Percentiles rank a stretch among this genome's conserved stretches.
Conservation (phyloP, 257 asterid genomes). For the Nicotiana obtusifolia region DNA sequence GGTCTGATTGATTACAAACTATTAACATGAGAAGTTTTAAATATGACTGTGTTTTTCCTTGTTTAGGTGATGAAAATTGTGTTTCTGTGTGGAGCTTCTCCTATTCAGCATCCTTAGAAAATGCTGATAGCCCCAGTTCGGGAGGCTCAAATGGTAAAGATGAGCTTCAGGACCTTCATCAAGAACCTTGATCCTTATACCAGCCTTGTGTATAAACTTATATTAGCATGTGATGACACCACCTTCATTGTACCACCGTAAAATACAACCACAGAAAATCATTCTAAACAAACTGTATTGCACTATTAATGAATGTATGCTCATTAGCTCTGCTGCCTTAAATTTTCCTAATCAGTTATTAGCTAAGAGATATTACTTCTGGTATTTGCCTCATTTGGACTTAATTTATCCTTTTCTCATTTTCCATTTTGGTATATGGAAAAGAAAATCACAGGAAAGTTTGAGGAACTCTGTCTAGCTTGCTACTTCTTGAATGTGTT, state of each 20-base stretch:
- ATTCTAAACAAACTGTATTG: background rate
- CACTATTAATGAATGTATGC: background rate
- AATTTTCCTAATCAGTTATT: background rate
- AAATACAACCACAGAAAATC: background rate
- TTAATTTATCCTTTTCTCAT: background rate
- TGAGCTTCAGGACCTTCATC: constrained; percentile 3
- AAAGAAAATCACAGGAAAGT: background rate
- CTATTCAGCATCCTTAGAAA: constrained; percentile 27
- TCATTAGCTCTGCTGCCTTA: too few species aligned
- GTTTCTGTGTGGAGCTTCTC: constrained; percentile 81
- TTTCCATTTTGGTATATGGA: background rate
- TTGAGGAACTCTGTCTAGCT: background rate
- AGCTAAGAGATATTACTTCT: background rate
- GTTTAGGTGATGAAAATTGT: constrained; percentile 76
- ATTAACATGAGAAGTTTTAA: background rate
- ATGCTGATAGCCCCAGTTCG: constrained; percentile 17
- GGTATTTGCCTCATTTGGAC: background rate
- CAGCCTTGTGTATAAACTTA: too few species aligned
- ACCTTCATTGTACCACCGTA: too few species aligned
- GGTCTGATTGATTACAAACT: background rate
- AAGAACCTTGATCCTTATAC: constrained; percentile 10
- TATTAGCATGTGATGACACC: background rate
- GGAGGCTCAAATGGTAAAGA: constrained; percentile 17
- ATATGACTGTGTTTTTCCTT: constrained; percentile 6
- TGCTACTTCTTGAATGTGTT: background rate